A percentile compares a stretch with the other conserved stretches of the same genome.
These are phyloP conservation scores for Nissolia schottii DNA, from an alignment of 306 rosid genomes.

Conservation along the genomic window DNA sequence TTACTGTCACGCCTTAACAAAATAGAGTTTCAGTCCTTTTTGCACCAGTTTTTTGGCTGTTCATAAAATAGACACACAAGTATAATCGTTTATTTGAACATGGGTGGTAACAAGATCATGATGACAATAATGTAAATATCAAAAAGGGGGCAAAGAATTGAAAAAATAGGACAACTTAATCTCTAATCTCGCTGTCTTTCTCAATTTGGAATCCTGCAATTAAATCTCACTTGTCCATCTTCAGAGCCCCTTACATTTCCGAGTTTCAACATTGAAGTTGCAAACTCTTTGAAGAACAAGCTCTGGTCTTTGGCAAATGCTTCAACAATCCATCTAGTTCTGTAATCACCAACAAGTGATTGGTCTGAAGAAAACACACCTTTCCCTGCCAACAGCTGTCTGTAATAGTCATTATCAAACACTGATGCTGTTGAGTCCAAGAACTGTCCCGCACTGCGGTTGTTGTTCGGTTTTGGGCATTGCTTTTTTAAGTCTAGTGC, in stretches of 20 bases:
- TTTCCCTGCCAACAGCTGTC: slow-evolving; percentile 38
- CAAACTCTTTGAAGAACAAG: slow-evolving; percentile 60
- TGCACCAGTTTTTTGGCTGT: slow-evolving; percentile 9
- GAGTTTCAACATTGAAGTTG: slow-evolving; percentile 63
- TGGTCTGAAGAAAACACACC: slow-evolving; percentile 73
- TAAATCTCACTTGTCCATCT: slow-evolving; percentile 58
- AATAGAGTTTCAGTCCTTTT: neutral
- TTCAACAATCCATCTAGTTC: slow-evolving; percentile 67
- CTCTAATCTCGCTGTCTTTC: slow-evolving; percentile 1
- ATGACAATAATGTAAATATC: slow-evolving; percentile 9
- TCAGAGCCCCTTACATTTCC: slow-evolving; percentile 51
- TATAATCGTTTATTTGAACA: slow-evolving; percentile 22
- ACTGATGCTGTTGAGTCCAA: slow-evolving; percentile 66
- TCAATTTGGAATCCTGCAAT: slow-evolving; percentile 53
- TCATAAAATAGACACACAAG: slow-evolving; percentile 8
- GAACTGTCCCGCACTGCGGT: slow-evolving; percentile 45
- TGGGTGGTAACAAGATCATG: neutral
- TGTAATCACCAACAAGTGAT: slow-evolving; percentile 46
- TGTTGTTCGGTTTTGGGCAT: slow-evolving; percentile 57
- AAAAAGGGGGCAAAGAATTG: slow-evolving; percentile 2
- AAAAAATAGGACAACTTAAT: neutral
- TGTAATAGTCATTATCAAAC: slow-evolving; percentile 69
- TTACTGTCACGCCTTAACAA: neutral
- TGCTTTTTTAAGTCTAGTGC: slow-evolving; percentile 43
- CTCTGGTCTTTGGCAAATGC: slow-evolving; percentile 57